Conservation (phyloP, 257 asterid species). For the Solanum bulbocastanum region DNA sequence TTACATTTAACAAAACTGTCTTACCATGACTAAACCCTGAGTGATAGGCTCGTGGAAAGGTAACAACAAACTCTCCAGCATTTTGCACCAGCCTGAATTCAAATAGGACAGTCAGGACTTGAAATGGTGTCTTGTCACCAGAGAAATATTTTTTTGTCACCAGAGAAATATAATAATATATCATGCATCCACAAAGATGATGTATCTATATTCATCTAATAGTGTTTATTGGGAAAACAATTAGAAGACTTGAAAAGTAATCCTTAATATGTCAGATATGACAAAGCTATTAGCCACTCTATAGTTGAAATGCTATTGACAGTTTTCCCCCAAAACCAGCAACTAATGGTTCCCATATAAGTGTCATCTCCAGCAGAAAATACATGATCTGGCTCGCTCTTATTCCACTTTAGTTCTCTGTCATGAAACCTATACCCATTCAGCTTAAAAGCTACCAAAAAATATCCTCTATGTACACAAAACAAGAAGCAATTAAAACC, state of each 20-base stretch:
- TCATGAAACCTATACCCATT: neutral
- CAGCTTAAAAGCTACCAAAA: neutral
- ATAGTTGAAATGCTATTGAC: neutral
- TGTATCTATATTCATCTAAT: conserved; percentile 5
- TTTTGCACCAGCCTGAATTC: conserved; percentile 83
- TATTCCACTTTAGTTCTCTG: neutral
- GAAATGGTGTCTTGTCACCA: neutral
- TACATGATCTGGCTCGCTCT: neutral
- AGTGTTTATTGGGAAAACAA: neutral
- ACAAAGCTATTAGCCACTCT: neutral
- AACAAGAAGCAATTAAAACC: neutral
- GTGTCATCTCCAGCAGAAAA: neutral
- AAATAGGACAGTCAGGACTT: neutral
- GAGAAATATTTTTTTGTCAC: neutral
- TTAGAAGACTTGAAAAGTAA: neutral
- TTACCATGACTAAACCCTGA: conserved; percentile 99
- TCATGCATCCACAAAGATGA: neutral
- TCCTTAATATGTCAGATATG: neutral
- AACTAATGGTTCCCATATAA: neutral
- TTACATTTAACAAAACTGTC: conserved; percentile 9
- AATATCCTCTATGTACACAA: neutral
- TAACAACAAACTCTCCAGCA: conserved; percentile 98
- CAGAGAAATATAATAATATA: neutral
- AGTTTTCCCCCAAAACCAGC: neutral
- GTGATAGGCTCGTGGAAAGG: conserved; percentile 99